Conservation (phyloP, 2,329 filamentous ascomycete genomes). For the Sordariomycetes sp. region DNA sequence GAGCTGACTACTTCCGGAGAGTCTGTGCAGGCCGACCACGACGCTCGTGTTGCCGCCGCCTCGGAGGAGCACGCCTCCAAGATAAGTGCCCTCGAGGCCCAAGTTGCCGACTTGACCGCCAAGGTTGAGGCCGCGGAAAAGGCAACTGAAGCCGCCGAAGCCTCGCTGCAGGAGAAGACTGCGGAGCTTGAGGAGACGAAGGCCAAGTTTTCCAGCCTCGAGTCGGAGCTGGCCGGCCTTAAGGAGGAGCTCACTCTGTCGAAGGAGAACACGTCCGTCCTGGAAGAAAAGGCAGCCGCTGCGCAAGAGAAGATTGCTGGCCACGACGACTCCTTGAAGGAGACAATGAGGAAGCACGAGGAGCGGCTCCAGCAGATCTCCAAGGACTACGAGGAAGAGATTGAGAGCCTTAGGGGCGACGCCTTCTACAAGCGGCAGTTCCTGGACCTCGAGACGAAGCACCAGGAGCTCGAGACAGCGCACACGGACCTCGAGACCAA, state of each 20-base stretch:
- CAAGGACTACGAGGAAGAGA: conserved; percentile 53
- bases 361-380: conserved; percentile 48
- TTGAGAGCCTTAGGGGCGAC: conserved; percentile 51
- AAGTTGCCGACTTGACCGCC: conserved; percentile 38
- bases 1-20: conserved; percentile 35
- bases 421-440: conserved; percentile 55
- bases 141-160: conserved; percentile 28
- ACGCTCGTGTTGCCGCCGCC: conserved; percentile 33
- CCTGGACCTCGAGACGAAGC: conserved; percentile 46
- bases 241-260: conserved; percentile 26
- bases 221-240: conserved; percentile 33
- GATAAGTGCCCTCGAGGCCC: conserved; percentile 38
- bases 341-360: conserved; percentile 44
- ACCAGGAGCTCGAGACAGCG: conserved; percentile 26
- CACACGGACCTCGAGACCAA: conserved; percentile 39
- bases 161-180: conserved; percentile 32
- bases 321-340: conserved; percentile 38
- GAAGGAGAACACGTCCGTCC: conserved; percentile 33
- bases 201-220: conserved; percentile 27
- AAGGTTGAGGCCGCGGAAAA: conserved; percentile 36
- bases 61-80: conserved; percentile 31
- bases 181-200: conserved; percentile 26
- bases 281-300: conserved; percentile 37
- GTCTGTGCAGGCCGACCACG: conserved; percentile 31
- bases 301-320: conserved; percentile 32